These are phyloP conservation scores for Rubus parviflorus DNA, from an alignment of 306 rosid species.

Conservation along the genomic window DNA sequence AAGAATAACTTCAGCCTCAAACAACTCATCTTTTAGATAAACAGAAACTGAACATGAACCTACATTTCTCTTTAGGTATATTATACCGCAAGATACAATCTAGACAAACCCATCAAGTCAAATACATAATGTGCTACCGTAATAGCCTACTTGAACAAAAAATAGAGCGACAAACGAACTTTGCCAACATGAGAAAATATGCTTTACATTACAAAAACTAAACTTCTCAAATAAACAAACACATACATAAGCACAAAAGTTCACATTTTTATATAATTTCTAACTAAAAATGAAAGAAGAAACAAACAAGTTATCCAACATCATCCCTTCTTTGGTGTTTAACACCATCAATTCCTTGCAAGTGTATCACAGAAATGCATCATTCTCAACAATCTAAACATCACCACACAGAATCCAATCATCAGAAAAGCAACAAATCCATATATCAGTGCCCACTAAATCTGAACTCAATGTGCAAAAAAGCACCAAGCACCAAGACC, in stretches of 20 bases:
- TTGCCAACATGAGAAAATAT: neutral
- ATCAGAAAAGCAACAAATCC: neutral
- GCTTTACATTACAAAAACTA: neutral
- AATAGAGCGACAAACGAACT: neutral
- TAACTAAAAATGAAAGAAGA: neutral
- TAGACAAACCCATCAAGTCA: neutral
- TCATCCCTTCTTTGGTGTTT: neutral
- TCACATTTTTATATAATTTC: neutral
- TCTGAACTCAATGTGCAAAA: neutral
- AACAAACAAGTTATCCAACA: neutral
- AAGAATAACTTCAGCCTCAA: neutral
- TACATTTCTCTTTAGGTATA: neutral
- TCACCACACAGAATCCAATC: neutral
- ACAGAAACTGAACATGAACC: neutral
- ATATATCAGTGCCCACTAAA: neutral
- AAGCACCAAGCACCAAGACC: neutral
- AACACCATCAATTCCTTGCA: neutral
- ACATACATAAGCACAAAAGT: neutral
- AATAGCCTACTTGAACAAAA: neutral
- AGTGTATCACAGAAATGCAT: neutral
- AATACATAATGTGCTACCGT: neutral
- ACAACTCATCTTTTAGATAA: neutral
- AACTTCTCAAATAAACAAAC: neutral
- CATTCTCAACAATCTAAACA: neutral
- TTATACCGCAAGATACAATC: conserved; percentile 5